A percentile compares a stretch with the other conserved stretches of the same genome.
Conservation (phyloP, 805 yeast species). For the Candida sphagnicola region DNA sequence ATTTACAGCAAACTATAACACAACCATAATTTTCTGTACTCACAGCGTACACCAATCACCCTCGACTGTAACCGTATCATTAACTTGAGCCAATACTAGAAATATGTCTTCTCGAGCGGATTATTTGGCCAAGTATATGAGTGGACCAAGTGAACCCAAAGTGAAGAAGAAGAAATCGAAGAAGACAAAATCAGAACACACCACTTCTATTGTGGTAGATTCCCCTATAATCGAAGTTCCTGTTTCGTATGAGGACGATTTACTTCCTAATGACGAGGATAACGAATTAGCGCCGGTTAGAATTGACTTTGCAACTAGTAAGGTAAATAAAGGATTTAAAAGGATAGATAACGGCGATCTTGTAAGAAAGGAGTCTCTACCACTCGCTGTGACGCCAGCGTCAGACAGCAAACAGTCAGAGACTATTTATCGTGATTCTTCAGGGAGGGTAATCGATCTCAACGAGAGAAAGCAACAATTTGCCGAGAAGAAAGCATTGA, state of each 20-base stretch:
- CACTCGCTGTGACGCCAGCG: background rate
- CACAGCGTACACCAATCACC: background rate
- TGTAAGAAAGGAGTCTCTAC: conserved; percentile 2
- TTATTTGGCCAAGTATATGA: conserved; percentile 28
- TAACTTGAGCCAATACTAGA: no score
- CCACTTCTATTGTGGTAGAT: conserved; percentile 6
- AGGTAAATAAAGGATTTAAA: conserved; percentile 28
- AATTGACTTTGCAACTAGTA: conserved; percentile 14
- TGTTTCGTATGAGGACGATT: conserved; percentile 3
- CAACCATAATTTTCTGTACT: no score
- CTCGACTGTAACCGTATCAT: background rate
- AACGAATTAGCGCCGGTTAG: conserved; percentile 20
- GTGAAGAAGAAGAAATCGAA: conserved; percentile 14
- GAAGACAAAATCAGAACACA: conserved; percentile 4
- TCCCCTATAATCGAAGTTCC: conserved; percentile 3
- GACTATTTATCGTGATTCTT: conserved; percentile 58
- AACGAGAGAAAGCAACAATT: conserved; percentile 20
- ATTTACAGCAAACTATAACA: no score
- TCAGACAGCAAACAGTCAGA: conserved; percentile 9
- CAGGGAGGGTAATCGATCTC: conserved; percentile 52
- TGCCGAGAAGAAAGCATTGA: conserved; percentile 17
- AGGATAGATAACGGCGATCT: conserved; percentile 29
- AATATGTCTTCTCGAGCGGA: conserved; percentile 19
- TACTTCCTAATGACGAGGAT: conserved; percentile 8
- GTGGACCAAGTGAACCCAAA: conserved; percentile 13